Evolutionary conservation across 2,329 filamentous ascomycete genomes (phyloP).

Genomic region (Cordyceps cicadae): DNA sequence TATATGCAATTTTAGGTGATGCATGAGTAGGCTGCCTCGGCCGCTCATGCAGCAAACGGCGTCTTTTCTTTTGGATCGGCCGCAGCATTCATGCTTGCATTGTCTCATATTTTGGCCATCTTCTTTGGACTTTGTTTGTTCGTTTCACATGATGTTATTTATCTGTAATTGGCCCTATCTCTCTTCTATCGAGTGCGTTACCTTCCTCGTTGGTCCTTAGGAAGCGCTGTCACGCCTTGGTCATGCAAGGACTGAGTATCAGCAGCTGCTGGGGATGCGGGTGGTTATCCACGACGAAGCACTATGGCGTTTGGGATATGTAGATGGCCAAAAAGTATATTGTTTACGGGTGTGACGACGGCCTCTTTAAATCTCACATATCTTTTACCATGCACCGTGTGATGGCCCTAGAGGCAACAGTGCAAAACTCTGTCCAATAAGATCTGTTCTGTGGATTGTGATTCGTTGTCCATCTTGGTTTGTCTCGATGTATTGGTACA

Average conservation of each 20-base stretch:
- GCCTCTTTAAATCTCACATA: background rate
- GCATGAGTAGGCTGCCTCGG: background rate
- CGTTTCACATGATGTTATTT: constrained; percentile 1
- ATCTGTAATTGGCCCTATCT: background rate
- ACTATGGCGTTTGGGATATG: background rate
- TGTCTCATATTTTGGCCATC: background rate
- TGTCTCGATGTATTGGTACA: background rate
- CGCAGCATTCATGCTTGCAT: background rate
- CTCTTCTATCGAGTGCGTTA: background rate
- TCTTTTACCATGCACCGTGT: background rate
- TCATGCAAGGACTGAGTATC: background rate
- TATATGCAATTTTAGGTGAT: background rate
- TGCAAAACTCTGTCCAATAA: background rate
- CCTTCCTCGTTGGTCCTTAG: background rate
- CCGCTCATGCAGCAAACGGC: background rate
- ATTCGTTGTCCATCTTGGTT: background rate
- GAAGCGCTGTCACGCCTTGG: background rate
- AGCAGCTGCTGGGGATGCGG: background rate
- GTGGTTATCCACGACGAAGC: background rate
- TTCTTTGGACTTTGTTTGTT: background rate
- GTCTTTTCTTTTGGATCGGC: background rate
- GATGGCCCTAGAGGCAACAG: background rate
- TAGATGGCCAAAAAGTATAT: constrained; percentile 3
- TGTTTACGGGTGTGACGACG: background rate
- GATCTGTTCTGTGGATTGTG: background rate